Evolutionary conservation across 2,329 filamentous ascomycete genomes (phyloP).

Genomic region (Byssochlamys sp.): DNA sequence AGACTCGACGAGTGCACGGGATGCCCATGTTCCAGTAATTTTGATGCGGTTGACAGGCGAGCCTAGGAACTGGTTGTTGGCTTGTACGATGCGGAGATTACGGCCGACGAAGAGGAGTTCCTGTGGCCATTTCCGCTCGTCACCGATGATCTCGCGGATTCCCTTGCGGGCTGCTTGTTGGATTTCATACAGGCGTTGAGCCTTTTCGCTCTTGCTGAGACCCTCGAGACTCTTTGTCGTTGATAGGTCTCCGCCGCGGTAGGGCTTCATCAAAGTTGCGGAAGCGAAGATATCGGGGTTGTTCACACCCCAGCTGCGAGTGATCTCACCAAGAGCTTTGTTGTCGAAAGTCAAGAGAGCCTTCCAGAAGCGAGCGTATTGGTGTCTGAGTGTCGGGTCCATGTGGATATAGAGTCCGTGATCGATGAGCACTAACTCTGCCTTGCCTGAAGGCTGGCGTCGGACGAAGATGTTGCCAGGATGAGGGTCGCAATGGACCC

Average conservation of each 20-base stretch:
- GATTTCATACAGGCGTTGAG: conserved; percentile 63
- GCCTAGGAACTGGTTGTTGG: conserved; percentile 82
- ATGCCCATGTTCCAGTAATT: conserved; percentile 86
- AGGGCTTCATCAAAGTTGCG: conserved; percentile 80
- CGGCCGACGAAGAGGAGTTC: conserved; percentile 87
- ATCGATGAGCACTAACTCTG: conserved; percentile 91
- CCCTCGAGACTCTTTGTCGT: conserved; percentile 50
- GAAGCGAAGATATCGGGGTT: conserved; percentile 85
- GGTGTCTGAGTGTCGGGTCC: conserved; percentile 67
- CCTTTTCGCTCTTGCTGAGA: conserved; percentile 45
- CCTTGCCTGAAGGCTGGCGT: conserved; percentile 66
- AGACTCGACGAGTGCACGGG: conserved; percentile 68
- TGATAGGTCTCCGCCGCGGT: conserved; percentile 69
- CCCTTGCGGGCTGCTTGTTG: conserved; percentile 62
- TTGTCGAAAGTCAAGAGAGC: conserved; percentile 90
- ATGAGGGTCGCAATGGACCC: conserved; percentile 92
- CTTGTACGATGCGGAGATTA: conserved; percentile 86
- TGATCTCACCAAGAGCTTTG: conserved; percentile 61
- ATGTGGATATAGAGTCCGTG: conserved; percentile 94
- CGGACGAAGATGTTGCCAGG: conserved; percentile 96
- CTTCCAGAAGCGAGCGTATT: conserved; percentile 90
- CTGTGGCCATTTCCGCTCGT: conserved; percentile 80
- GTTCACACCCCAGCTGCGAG: conserved; percentile 73
- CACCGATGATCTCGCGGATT: conserved; percentile 70
- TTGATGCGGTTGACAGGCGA: conserved; percentile 85